Base-by-base conservation (phyloP, 148 eudicot species). In the Dianthus caryophyllus region DNA sequence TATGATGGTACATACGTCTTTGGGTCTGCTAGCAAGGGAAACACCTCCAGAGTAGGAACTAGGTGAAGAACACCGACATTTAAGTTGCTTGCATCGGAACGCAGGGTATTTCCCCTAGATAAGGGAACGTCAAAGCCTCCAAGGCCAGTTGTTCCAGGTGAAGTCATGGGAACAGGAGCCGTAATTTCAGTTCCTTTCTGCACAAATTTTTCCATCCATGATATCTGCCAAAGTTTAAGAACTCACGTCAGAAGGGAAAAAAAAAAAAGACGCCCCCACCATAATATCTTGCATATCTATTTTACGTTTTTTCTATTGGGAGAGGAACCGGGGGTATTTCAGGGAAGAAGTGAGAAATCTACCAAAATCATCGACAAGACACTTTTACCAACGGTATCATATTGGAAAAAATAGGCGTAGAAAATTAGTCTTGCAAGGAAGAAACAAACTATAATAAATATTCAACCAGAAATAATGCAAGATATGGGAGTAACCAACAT, bases 191-290 rank as follows among this genome's bases (percentile, higher is more conserved):
- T 94, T 77, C 96, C 97, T 80, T 84, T 90, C 60, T 72, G 90
- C 65, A 94, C 88, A 86, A 94, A 94, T 69, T 90, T 94, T 71
- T 90, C 96, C 99, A 94, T 94, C 98, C 99, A 94, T 30, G 99
- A 88, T 80, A 94, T 94, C 99, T 94, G 90, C 81, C 30, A 18
- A 36, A 60, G 31, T 33, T 36, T 24, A 36, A 50, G 58, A 38
- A 64, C 41, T 15, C 60, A 38, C 16, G 67, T 65, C 25, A 66
- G 44, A 47, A 55, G 64, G 41, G 41, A 22, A 53, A 5, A 31
- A 46, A 21, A 68, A 24, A 43, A 54, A 56, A 0, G 9, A 24
- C 6, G 61, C 9, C 58, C 58, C 6, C 61, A 15, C 41, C n/a
- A n/a, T n/a, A n/a, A n/a, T 31, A 1, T 30, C 39, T 29, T 16